A percentile compares a stretch with the other conserved stretches of the same genome.
These are phyloP conservation scores for Leucogyrophana mollusca DNA, from an alignment of 768 basidiomycete genomes.

Conservation along the genomic window DNA sequence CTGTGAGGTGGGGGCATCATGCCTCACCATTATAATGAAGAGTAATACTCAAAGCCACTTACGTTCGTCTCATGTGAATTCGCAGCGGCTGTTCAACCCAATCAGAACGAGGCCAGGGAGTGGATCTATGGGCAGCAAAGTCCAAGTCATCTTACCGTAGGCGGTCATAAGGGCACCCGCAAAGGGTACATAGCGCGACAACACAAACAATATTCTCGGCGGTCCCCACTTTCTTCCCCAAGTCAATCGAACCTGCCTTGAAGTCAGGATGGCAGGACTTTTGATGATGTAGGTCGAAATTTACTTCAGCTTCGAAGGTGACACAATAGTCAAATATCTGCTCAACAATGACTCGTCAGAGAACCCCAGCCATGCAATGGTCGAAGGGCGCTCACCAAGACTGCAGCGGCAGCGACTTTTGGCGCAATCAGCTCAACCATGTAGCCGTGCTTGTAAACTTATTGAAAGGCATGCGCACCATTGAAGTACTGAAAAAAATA, in stretches of 20 bases:
- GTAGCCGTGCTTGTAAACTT: background rate
- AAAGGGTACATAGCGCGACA: no score
- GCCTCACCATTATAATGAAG: background rate
- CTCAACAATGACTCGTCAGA: no score
- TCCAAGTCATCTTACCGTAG: conserved; percentile 4
- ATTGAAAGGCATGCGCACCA: background rate
- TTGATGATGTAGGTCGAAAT: no score
- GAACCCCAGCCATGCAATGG: no score
- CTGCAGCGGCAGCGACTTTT: background rate
- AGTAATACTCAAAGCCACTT: background rate
- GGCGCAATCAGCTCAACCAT: background rate
- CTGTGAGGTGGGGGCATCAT: background rate
- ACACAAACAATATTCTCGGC: no score
- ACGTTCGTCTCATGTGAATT: background rate
- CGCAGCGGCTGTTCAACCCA: background rate
- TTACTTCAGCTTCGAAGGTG: no score
- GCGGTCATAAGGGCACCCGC: conserved; percentile 6
- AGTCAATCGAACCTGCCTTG: background rate
- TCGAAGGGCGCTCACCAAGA: no score
- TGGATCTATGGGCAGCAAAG: no score
- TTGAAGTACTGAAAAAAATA: background rate
- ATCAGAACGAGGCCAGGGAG: no score
- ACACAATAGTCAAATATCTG: no score
- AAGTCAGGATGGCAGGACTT: no score
- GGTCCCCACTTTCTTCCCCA: no score